Evolutionary conservation across 2,329 filamentous ascomycete species (phyloP).

Genomic region (Hymenoscyphus linearis): DNA sequence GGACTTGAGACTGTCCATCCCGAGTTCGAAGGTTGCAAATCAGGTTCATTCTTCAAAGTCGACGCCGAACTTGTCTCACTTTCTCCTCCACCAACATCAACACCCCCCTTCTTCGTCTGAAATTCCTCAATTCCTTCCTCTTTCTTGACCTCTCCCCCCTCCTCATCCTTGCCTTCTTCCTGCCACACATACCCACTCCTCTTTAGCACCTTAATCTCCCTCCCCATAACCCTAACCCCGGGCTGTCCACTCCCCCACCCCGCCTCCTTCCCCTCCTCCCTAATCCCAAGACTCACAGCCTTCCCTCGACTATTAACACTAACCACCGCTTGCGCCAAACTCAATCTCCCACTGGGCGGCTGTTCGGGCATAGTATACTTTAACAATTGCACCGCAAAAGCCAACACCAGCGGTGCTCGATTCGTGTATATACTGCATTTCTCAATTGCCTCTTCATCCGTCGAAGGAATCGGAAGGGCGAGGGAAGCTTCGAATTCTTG

Average conservation of each 20-base stretch:
- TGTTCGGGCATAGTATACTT: slow-evolving; percentile 82
- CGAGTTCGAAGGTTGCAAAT: slow-evolving; percentile 10
- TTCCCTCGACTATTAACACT: slow-evolving; percentile 75
- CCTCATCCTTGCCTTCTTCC: slow-evolving; percentile 15
- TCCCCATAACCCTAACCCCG: slow-evolving; percentile 63
- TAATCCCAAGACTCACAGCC: slow-evolving; percentile 68
- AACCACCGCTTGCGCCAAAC: slow-evolving; percentile 77
- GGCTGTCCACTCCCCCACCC: slow-evolving; percentile 70
- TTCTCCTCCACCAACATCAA: neutral
- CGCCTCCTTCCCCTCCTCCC: slow-evolving; percentile 61
- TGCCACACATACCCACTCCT: slow-evolving; percentile 66
- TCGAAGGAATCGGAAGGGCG: slow-evolving; percentile 47
- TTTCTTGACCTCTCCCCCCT: slow-evolving; percentile 6
- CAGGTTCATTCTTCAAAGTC: neutral
- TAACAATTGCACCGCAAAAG: slow-evolving; percentile 69
- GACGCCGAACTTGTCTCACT: slow-evolving; percentile 6
- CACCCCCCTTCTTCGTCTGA: neutral
- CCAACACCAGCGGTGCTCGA: slow-evolving; percentile 74
- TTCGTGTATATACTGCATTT: slow-evolving; percentile 63
- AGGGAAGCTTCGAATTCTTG: slow-evolving; percentile 59
- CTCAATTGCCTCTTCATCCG: slow-evolving; percentile 55
- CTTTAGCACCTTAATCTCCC: slow-evolving; percentile 70
- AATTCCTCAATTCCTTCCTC: slow-evolving; percentile 3
- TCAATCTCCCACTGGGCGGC: slow-evolving; percentile 75
- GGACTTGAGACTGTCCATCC: slow-evolving; percentile 48